phyloP scores from a whole-genome alignment of 768 basidiomycete species.

The Lentinula edodes region DNA sequence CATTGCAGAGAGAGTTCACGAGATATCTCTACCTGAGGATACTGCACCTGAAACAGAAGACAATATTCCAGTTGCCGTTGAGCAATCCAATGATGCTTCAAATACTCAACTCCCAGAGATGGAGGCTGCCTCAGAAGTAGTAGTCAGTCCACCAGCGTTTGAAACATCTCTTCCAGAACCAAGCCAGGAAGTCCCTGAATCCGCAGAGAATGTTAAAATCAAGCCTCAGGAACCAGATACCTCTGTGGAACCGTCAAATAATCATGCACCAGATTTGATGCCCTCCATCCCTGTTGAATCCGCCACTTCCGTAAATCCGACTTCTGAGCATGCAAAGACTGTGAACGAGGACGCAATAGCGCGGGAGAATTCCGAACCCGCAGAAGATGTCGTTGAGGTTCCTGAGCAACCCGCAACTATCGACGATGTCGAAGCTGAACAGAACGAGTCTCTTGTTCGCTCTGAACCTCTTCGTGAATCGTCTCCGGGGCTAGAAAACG shows the following conservation, averaged over 20 bases:
- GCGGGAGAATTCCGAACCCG: background rate
- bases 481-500: background rate
- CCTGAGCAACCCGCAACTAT: background rate
- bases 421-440: background rate
- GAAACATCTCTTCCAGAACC: background rate
- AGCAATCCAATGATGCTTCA: background rate
- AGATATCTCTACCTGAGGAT: background rate
- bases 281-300: background rate
- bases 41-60: background rate
- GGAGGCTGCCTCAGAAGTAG: background rate
- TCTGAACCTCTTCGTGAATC: background rate
- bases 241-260: background rate
- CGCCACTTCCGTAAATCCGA: background rate
- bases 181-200: background rate
- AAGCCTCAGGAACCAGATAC: background rate
- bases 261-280: background rate
- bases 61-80: background rate
- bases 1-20: background rate
- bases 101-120: background rate
- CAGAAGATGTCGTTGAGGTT: background rate
- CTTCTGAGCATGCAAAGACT: background rate
- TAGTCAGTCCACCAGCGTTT: background rate
- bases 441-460: background rate
- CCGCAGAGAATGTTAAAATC: background rate
- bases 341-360: too few relatives aligned